A percentile compares a stretch with the other conserved stretches of the same genome.
Evolutionary conservation across 208 protist species (phyloP).

Genomic region (Wallacemonas rigidus): DNA sequence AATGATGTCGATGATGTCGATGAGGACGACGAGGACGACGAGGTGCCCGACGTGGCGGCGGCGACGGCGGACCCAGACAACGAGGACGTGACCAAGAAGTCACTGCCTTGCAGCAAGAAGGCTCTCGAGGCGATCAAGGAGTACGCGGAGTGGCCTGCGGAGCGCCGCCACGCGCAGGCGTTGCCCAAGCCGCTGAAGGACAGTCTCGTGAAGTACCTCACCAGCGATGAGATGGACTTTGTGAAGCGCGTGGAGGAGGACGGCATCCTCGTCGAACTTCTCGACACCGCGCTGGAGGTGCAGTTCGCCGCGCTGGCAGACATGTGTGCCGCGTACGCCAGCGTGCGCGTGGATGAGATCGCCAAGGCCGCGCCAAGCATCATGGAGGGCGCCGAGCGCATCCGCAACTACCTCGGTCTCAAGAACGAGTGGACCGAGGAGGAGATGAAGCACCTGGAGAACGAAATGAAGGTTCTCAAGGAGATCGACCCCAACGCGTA

Average conservation of each 20-base stretch:
- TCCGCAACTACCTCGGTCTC: conserved; percentile 43
- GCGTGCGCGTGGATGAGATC: conserved; percentile 44
- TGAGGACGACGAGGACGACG: too few species aligned
- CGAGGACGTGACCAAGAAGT: too few species aligned
- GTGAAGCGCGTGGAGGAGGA: conserved; percentile 28
- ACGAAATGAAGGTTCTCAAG: conserved; percentile 63
- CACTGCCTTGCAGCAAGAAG: conserved; percentile 14
- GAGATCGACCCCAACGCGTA: conserved; percentile 38
- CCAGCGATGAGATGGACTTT: conserved; percentile 32
- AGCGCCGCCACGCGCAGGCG: conserved; percentile 18
- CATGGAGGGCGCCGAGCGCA: conserved; percentile 47
- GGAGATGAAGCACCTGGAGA: conserved; percentile 48
- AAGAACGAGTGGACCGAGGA: conserved; percentile 59
- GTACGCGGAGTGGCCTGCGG: conserved; percentile 18
- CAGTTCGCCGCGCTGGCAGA: conserved; percentile 24
- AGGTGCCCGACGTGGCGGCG: too few species aligned
- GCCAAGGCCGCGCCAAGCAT: conserved; percentile 38
- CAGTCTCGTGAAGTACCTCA: conserved; percentile 20
- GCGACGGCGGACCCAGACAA: too few species aligned
- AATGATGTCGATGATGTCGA: too few species aligned
- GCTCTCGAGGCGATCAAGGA: conserved; percentile 22
- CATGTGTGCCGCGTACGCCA: conserved; percentile 36
- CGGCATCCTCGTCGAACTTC: conserved; percentile 18
- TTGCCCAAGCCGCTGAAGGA: conserved; percentile 36
- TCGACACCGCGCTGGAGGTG: conserved; percentile 30